phyloP scores from a whole-genome alignment of 169 alveolate species.

The Babesia sp. region DNA sequence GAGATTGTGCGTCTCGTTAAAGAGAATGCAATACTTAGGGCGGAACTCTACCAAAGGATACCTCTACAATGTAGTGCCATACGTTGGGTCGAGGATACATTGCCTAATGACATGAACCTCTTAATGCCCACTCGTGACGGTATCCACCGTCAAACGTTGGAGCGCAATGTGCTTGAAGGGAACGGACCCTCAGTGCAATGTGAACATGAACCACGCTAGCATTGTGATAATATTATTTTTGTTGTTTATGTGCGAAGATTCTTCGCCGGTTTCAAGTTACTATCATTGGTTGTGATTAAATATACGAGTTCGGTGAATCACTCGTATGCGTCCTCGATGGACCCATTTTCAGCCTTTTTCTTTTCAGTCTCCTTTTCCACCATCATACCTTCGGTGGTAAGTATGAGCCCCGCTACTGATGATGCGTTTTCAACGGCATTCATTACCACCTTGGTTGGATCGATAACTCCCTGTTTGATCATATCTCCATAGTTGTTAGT shows the following conservation, averaged over 20 bases:
- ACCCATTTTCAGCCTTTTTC: slow-evolving; percentile 49
- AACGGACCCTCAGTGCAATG: too few relatives aligned
- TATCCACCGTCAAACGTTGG: background rate
- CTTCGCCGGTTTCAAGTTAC: background rate
- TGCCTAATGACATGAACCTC: slow-evolving; percentile 21
- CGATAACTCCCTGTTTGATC: slow-evolving; percentile 87
- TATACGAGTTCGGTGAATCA: background rate
- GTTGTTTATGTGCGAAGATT: background rate
- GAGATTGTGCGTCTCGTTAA: slow-evolving; percentile 3
- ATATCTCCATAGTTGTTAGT: slow-evolving; percentile 83
- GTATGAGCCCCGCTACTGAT: slow-evolving; percentile 87
- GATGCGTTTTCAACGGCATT: slow-evolving; percentile 84
- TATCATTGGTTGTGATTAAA: background rate
- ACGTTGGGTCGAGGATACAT: slow-evolving; percentile 28
- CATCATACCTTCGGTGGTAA: slow-evolving; percentile 89
- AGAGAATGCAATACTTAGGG: background rate
- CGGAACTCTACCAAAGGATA: background rate
- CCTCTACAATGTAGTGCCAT: background rate
- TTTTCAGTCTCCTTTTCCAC: slow-evolving; percentile 81
- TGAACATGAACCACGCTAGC: background rate
- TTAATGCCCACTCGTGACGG: slow-evolving; percentile 6
- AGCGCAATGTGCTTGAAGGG: too few relatives aligned
- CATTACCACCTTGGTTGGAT: slow-evolving; percentile 85
- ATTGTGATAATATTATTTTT: background rate
- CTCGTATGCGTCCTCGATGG: slow-evolving; percentile 51